Conservation (phyloP, 208 protist species). For the Angomonas ambiguus region DNA sequence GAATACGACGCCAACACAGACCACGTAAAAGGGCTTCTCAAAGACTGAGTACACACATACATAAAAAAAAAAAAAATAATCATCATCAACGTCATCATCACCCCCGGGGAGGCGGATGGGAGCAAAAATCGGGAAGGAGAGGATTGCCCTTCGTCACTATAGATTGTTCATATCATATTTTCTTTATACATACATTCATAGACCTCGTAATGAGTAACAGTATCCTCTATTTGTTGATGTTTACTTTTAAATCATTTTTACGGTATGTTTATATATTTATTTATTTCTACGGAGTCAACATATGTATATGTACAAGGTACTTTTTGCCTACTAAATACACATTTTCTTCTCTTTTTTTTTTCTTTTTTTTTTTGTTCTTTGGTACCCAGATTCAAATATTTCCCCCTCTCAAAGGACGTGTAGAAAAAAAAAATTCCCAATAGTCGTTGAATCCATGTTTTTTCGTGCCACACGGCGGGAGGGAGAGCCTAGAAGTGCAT, state of each 20-base stretch:
- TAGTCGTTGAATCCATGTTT: neutral
- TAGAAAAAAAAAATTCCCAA: too few species aligned
- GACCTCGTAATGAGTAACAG: too few species aligned
- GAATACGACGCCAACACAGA: conserved; percentile 22
- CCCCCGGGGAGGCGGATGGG: too few species aligned
- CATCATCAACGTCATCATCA: too few species aligned
- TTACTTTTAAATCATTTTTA: neutral
- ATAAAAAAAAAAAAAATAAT: neutral
- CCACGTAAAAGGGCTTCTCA: conserved; percentile 26
- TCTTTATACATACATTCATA: neutral
- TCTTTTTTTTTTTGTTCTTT: neutral
- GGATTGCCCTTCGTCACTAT: neutral
- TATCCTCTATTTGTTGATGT: too few species aligned
- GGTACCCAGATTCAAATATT: too few species aligned
- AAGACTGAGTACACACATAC: neutral
- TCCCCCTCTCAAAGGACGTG: too few species aligned
- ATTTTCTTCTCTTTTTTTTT: too few species aligned
- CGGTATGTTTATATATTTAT: neutral
- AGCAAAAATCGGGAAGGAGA: too few species aligned
- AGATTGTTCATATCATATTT: neutral
- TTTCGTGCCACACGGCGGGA: conserved; percentile 3
- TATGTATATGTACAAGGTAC: too few species aligned
- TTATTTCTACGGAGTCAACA: too few species aligned
- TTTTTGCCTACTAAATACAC: too few species aligned
- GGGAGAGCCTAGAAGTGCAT: neutral